Base-by-base conservation (phyloP, 768 basidiomycete species). In the Gymnopilus dilepis region DNA sequence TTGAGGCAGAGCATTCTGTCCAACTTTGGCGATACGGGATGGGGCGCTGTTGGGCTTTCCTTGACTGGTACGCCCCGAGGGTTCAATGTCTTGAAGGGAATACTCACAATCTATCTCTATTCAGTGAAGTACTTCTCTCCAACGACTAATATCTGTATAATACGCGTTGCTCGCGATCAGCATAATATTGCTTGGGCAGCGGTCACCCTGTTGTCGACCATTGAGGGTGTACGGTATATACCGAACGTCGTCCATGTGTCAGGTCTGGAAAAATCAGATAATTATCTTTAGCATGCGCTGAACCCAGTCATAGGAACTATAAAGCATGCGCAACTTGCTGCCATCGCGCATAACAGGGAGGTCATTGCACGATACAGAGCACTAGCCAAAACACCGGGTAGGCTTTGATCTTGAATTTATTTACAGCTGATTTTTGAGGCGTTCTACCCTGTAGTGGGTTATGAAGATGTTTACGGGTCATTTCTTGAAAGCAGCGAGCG, bases 71-170 rank as follows among this genome's bases (percentile, higher is more conserved):
- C 42, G 84, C 75, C 4, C 1, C 13, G 48, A 50, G 7, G 19
- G 17, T 26, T 40, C 15, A 21, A 21, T 55, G 31, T n/a, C 21
- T 50, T 37, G 33, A 37, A 17, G 22, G 11, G n/a, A n/a, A n/a
- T n/a, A n/a, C n/a, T n/a, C n/a, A n/a, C n/a, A n/a, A n/a, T n/a
- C n/a, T n/a, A n/a, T n/a, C 1, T 45, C 26, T 47, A 43, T 38
- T 17, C 67, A 95, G 95, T 96, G 58, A 94, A 95, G 73, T 96
- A 96, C 68, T 92, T 88, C 66, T 95, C 94, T 0, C 90, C 93
- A 0, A 83, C 82, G 13, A 96, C 94, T 2, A 87, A 89, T 64
- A 79, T 95, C 0, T 92, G 90, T 67, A 95, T 97, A 69, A 84
- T 96, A 42, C 90, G 94, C 42, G 91, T 95, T 28, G 89, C 89